Conservation (phyloP, 2,329 filamentous ascomycete genomes). For the Aspergillus terreus region DNA sequence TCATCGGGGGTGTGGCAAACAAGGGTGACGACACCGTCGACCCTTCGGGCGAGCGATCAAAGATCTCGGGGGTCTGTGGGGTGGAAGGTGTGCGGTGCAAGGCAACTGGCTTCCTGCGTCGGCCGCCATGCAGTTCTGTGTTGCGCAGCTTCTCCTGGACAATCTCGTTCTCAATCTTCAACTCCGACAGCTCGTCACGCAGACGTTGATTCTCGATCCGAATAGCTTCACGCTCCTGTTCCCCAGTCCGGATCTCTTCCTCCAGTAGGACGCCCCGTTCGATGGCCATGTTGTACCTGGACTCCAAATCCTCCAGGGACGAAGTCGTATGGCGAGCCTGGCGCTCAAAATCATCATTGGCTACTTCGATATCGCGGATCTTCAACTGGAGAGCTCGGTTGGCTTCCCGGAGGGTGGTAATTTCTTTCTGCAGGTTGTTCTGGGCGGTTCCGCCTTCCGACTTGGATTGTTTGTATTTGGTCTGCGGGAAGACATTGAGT, state of each 20-base stretch:
- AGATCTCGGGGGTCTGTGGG: constrained; percentile 64
- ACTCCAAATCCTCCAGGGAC: constrained; percentile 93
- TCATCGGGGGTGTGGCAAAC: constrained; percentile 78
- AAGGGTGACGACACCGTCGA: constrained; percentile 83
- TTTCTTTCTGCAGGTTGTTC: constrained; percentile 86
- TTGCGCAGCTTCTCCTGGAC: constrained; percentile 89
- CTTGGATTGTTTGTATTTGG: constrained; percentile 95
- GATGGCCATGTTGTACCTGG: constrained; percentile 92
- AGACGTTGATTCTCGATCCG: constrained; percentile 88
- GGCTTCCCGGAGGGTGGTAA: constrained; percentile 81
- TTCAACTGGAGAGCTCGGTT: constrained; percentile 78
- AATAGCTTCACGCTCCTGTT: constrained; percentile 84
- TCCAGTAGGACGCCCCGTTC: constrained; percentile 91
- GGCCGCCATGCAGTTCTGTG: constrained; percentile 50
- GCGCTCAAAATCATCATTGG: constrained; percentile 96
- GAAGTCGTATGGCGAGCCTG: constrained; percentile 94
- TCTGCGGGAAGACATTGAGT: constrained; percentile 47
- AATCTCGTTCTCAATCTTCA: constrained; percentile 93
- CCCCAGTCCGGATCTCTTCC: constrained; percentile 85
- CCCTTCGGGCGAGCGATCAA: constrained; percentile 74
- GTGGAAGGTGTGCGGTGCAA: constrained; percentile 47
- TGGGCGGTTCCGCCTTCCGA: constrained; percentile 80
- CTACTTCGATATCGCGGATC: constrained; percentile 91
- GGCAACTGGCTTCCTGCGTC: constrained; percentile 50
- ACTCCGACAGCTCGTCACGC: constrained; percentile 84